Conservation (phyloP, 257 asterid genomes). For the Solanum virginianum region DNA sequence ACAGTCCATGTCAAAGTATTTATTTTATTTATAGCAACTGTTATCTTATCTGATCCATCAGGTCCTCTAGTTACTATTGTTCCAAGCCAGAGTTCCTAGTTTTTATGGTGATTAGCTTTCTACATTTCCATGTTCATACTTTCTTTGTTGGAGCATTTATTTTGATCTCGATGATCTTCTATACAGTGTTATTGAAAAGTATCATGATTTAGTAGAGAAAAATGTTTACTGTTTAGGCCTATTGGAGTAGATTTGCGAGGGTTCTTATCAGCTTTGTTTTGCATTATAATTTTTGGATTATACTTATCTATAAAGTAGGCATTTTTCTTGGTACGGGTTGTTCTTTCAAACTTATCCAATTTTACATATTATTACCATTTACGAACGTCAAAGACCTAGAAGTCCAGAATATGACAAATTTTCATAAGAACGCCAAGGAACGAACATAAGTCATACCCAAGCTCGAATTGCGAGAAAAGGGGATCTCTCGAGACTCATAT, state of each 20-base stretch:
- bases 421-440: too few species aligned
- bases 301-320: neutral
- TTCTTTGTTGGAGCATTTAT: neutral
- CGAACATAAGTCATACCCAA: too few species aligned
- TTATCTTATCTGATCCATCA: too few species aligned
- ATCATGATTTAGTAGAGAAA: neutral
- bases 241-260: neutral
- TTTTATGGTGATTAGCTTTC: slow-evolving; percentile 35
- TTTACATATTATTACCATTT: too few species aligned
- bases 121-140: neutral
- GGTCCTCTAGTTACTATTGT: slow-evolving; percentile 82
- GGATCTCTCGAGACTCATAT: too few species aligned
- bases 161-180: neutral
- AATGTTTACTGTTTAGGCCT: neutral
- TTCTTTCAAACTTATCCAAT: too few species aligned
- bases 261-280: neutral
- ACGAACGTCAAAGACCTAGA: too few species aligned
- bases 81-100: slow-evolving; percentile 78
- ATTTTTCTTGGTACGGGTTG: neutral
- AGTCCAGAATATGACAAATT: too few species aligned
- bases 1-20: too few species aligned
- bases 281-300: neutral
- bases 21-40: too few species aligned
- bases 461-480: too few species aligned
- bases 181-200: too few species aligned